A percentile compares a stretch with the other conserved stretches of the same genome.
phyloP scores from a whole-genome alignment of 805 yeast genomes.

The Wickerhamomyces canadensis region DNA sequence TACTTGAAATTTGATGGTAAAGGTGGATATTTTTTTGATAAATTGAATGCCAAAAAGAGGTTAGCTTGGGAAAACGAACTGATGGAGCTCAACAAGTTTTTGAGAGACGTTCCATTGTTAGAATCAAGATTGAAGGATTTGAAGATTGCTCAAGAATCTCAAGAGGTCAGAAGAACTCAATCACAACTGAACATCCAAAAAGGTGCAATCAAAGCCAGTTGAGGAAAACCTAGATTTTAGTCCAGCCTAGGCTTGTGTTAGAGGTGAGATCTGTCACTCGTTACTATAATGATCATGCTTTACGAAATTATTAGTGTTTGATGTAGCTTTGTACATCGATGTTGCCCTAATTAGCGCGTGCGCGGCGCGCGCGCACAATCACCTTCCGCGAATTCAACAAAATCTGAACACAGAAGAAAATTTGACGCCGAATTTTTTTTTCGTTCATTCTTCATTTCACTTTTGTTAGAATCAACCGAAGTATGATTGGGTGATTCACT shows the following conservation, averaged over 20 bases:
- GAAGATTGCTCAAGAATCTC: constrained; percentile 41
- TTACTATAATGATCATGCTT: too few species aligned
- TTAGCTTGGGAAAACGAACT: constrained; percentile 75
- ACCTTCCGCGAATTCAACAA: too few species aligned
- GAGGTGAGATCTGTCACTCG: too few species aligned
- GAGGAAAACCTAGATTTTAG: too few species aligned
- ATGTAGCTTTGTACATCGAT: too few species aligned
- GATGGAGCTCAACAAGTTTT: constrained; percentile 56
- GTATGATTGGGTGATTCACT: background rate
- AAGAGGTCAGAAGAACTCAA: constrained; percentile 24
- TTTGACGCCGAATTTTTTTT: too few species aligned
- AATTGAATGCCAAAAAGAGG: constrained; percentile 68
- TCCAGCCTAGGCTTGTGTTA: too few species aligned
- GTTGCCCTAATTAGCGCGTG: background rate
- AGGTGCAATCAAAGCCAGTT: background rate
- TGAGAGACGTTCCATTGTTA: constrained; percentile 67
- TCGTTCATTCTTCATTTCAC: background rate
- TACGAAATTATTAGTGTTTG: too few species aligned
- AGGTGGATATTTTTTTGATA: constrained; percentile 58
- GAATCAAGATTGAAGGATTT: constrained; percentile 63
- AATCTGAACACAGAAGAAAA: too few species aligned
- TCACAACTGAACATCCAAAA: constrained; percentile 19
- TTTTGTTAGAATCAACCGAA: background rate
- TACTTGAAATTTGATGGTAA: constrained; percentile 83
- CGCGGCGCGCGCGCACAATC: too few species aligned